Evolutionary conservation across 2,329 filamentous ascomycete species (phyloP).

Genomic region (Elsinoe fawcettii): DNA sequence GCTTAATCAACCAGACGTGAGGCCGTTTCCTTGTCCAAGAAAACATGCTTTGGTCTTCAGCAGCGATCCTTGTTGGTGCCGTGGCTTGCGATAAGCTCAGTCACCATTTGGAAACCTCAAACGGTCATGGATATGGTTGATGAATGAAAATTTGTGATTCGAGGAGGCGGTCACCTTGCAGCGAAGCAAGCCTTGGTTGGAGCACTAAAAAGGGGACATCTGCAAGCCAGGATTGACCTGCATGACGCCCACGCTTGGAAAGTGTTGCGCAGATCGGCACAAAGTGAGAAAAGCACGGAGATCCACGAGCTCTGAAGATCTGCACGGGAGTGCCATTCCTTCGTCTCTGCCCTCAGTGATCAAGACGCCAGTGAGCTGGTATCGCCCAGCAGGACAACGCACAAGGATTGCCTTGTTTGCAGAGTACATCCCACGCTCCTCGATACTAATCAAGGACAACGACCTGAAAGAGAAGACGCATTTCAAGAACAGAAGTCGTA

Average conservation of each 20-base stretch:
- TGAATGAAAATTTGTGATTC: neutral
- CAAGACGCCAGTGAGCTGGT: conserved; percentile 7
- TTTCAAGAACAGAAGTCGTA: neutral
- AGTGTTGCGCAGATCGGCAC: conserved; percentile 12
- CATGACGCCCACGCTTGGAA: neutral
- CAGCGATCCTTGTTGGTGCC: too few species aligned
- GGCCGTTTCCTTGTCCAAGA: too few species aligned
- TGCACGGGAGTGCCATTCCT: conserved; percentile 9
- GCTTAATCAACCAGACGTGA: too few species aligned
- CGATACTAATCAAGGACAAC: neutral
- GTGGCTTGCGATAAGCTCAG: too few species aligned
- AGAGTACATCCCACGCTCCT: neutral
- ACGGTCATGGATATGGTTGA: neutral
- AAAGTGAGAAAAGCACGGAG: neutral
- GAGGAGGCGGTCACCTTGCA: neutral
- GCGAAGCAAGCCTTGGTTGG: neutral
- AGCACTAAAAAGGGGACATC: conserved; percentile 1
- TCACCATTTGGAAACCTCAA: neutral
- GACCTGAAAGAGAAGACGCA: neutral
- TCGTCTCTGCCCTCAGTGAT: neutral
- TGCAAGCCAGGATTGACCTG: neutral
- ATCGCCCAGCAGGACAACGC: neutral
- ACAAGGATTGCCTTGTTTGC: neutral
- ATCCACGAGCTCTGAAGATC: neutral
- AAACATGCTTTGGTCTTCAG: too few species aligned